phyloP scores from a whole-genome alignment of 2,329 filamentous ascomycete genomes.

The Dactylellina cionopaga region DNA sequence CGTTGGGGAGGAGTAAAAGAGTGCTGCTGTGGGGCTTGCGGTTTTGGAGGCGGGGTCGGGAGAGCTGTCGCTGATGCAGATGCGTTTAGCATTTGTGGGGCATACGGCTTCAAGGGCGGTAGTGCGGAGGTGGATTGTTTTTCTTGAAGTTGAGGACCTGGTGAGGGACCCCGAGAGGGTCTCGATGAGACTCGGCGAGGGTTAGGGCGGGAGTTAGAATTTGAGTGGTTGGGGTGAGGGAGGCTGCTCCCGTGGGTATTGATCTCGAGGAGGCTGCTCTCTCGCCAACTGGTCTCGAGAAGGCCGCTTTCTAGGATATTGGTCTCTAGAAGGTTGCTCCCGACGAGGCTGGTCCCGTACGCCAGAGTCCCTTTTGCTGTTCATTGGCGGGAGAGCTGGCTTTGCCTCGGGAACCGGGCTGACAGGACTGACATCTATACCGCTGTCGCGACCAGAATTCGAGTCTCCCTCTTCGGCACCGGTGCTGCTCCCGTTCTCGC shows the following conservation, averaged over 20 bases:
- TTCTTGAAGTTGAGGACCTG: constrained; percentile 2
- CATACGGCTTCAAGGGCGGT: constrained; percentile 33
- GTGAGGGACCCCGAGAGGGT: too few relatives aligned
- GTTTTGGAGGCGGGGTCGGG: constrained; percentile 8
- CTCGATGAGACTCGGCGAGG: too few relatives aligned
- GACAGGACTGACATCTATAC: constrained; percentile 35
- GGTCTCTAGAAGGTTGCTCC: too few relatives aligned
- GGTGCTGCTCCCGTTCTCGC: constrained; percentile 21
- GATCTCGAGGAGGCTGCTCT: neutral
- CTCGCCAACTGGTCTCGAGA: too few relatives aligned
- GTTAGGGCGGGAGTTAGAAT: too few relatives aligned
- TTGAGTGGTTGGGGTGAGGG: too few relatives aligned
- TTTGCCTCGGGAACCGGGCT: constrained; percentile 14
- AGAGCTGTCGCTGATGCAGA: constrained; percentile 6
- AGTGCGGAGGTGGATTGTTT: constrained; percentile 21
- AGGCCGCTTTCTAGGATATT: too few relatives aligned
- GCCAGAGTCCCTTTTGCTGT: too few relatives aligned
- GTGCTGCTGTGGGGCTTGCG: neutral
- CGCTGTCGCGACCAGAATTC: constrained; percentile 44
- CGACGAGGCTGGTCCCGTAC: neutral
- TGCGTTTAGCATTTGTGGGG: constrained; percentile 27
- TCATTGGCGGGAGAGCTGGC: constrained; percentile 4
- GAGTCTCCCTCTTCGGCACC: constrained; percentile 34
- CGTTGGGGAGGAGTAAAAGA: too few relatives aligned
- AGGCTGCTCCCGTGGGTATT: neutral